Evolutionary conservation across 345 rosid species (phyloP).

Genomic region (Xanthoceras sorbifolium): DNA sequence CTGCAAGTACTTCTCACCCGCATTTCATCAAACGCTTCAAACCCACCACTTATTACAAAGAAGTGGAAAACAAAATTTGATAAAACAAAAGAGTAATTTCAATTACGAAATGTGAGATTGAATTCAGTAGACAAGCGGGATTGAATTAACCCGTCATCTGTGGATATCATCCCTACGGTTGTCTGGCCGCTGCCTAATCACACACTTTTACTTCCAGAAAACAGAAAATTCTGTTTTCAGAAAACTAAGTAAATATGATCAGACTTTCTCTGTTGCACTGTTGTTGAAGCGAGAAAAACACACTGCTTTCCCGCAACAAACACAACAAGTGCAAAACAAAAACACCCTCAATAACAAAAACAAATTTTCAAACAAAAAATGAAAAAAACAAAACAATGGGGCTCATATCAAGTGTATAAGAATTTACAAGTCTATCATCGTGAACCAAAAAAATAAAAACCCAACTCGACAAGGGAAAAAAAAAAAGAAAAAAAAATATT

Average conservation of each 20-base stretch:
- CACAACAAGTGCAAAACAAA: slow-evolving; percentile 31
- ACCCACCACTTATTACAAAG: no score
- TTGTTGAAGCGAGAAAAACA: slow-evolving; percentile 28
- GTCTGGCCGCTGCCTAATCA: slow-evolving; percentile 64
- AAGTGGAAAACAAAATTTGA: background rate
- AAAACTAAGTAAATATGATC: slow-evolving; percentile 8
- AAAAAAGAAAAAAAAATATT: background rate
- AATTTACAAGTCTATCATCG: slow-evolving; percentile 34
- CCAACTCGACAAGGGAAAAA: slow-evolving; percentile 19
- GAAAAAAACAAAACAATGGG: background rate
- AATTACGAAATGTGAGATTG: slow-evolving; percentile 43
- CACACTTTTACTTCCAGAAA: background rate
- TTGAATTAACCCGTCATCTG: slow-evolving; percentile 38
- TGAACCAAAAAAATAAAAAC: slow-evolving; percentile 21
- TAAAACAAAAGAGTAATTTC: background rate
- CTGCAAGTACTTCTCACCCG: background rate
- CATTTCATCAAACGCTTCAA: background rate
- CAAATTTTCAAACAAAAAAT: no score
- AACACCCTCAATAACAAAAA: background rate
- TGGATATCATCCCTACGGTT: slow-evolving; percentile 68
- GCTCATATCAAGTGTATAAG: slow-evolving; percentile 65
- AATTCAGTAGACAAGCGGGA: slow-evolving; percentile 53
- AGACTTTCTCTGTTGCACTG: slow-evolving; percentile 46
- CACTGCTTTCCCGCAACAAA: slow-evolving; percentile 20
- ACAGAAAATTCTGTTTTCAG: slow-evolving; percentile 5